Conservation (phyloP, 2,329 filamentous ascomycete genomes). For the Ophidiomyces ophidiicola region DNA sequence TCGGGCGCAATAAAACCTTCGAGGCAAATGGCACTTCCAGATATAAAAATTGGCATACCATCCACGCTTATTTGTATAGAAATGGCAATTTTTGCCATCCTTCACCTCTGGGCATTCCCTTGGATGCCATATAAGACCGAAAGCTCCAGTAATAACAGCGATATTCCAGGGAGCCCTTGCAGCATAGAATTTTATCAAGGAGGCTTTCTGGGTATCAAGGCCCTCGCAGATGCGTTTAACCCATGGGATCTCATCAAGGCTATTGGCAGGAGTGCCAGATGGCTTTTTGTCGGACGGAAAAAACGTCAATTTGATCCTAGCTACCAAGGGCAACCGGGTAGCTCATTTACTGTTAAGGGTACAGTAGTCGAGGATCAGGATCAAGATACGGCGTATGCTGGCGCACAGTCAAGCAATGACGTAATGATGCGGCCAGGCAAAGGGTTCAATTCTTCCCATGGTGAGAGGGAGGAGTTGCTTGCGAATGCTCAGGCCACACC, state of each 20-base stretch:
- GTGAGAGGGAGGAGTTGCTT: conserved; percentile 30
- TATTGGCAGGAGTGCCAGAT: conserved; percentile 62
- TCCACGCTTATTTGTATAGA: conserved; percentile 38
- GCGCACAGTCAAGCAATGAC: conserved; percentile 1
- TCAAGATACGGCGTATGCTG: conserved; percentile 3
- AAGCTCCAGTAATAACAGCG: conserved; percentile 27
- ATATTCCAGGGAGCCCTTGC: conserved; percentile 34
- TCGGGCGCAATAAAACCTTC: conserved; percentile 53
- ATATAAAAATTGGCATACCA: conserved; percentile 63
- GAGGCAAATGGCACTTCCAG: conserved; percentile 53
- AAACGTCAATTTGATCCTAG: conserved; percentile 31
- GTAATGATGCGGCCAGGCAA: conserved; percentile 1
- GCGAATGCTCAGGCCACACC: conserved; percentile 30
- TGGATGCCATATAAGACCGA: conserved; percentile 53
- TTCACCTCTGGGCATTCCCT: conserved; percentile 74
- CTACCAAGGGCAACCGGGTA: conserved; percentile 23
- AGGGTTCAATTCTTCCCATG: background rate
- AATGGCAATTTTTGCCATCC: conserved; percentile 65
- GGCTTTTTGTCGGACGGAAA: conserved; percentile 65
- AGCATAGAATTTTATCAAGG: conserved; percentile 37
- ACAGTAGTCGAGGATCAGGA: background rate
- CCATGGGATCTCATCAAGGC: conserved; percentile 75
- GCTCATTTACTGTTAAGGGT: conserved; percentile 23
- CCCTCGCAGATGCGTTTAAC: conserved; percentile 61
- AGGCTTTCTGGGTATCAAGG: conserved; percentile 52